phyloP scores from a whole-genome alignment of 345 rosid genomes.

The Litchi chinensis region DNA sequence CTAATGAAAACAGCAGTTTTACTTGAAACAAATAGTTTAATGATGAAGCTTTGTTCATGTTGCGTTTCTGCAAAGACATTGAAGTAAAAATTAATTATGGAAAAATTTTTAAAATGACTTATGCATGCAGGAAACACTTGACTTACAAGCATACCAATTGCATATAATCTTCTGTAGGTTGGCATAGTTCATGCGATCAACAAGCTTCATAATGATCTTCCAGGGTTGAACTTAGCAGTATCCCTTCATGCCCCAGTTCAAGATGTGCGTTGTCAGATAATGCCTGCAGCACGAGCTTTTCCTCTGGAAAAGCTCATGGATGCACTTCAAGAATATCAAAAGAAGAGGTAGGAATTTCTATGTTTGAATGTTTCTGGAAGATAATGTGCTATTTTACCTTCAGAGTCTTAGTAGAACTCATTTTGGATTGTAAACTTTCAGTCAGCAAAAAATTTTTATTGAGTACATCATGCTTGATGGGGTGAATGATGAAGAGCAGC shows the following conservation, averaged over 20 bases:
- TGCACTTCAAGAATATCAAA: conserved; percentile 71
- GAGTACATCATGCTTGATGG: conserved; percentile 98
- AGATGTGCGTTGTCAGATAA: conserved; percentile 91
- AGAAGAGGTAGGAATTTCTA: conserved; percentile 51
- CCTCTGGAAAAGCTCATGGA: conserved; percentile 90
- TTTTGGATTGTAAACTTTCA: conserved; percentile 32
- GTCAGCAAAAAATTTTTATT: conserved; percentile 79
- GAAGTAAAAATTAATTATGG: neutral
- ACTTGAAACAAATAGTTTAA: neutral
- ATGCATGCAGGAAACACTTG: conserved; percentile 15
- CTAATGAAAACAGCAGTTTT: neutral
- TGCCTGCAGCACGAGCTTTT: conserved; percentile 99
- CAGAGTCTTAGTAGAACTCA: conserved; percentile 5
- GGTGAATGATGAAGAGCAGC: conserved; percentile 84
- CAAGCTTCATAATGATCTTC: conserved; percentile 87
- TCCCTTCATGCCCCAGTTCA: conserved; percentile 97
- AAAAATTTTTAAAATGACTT: neutral
- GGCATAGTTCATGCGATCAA: conserved; percentile 90
- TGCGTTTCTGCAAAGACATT: neutral
- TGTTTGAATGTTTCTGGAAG: conserved; percentile 6
- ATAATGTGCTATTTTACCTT: conserved; percentile 7
- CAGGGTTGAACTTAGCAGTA: conserved; percentile 94
- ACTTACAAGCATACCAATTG: conserved; percentile 24
- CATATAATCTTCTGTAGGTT: conserved; percentile 57
- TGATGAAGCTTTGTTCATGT: neutral